Conservation (phyloP, 2,329 filamentous ascomycete genomes). For the Dryadomyces sulphureus region DNA sequence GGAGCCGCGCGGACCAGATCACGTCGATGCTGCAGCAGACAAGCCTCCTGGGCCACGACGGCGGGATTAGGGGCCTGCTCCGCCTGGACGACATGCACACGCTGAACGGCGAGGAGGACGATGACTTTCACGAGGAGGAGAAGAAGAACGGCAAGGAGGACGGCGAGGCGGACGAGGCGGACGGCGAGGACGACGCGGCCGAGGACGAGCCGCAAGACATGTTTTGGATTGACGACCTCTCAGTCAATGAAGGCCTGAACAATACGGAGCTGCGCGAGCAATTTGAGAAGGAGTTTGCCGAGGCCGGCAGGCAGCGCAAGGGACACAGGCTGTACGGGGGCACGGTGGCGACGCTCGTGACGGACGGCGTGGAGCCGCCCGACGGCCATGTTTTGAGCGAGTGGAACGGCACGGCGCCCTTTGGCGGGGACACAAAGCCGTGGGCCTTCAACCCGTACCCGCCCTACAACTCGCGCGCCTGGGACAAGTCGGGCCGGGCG, state of each 20-base stretch:
- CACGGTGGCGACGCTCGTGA: conserved; percentile 32
- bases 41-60: background rate
- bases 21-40: background rate
- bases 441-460: conserved; percentile 58
- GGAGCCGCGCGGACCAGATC: background rate
- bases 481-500: conserved; percentile 38
- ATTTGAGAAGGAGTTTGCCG: conserved; percentile 26
- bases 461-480: conserved; percentile 47
- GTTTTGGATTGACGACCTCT: background rate
- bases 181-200: background rate
- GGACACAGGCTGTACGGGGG: conserved; percentile 42
- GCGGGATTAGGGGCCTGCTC: background rate
- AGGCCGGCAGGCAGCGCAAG: conserved; percentile 18
- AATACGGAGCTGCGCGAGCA: conserved; percentile 11
- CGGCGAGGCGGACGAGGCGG: background rate
- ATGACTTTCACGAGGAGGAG: background rate
- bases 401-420: conserved; percentile 15
- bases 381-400: conserved; percentile 13
- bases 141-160: background rate
- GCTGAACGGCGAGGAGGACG: background rate
- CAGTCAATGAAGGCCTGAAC: background rate
- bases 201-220: too few relatives aligned
- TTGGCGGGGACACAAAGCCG: conserved; percentile 30
- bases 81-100: background rate
- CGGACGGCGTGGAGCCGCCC: conserved; percentile 18